Evolutionary conservation across 352 stramenopile species (phyloP).

Genomic region (Pelagophyceae sp.): DNA sequence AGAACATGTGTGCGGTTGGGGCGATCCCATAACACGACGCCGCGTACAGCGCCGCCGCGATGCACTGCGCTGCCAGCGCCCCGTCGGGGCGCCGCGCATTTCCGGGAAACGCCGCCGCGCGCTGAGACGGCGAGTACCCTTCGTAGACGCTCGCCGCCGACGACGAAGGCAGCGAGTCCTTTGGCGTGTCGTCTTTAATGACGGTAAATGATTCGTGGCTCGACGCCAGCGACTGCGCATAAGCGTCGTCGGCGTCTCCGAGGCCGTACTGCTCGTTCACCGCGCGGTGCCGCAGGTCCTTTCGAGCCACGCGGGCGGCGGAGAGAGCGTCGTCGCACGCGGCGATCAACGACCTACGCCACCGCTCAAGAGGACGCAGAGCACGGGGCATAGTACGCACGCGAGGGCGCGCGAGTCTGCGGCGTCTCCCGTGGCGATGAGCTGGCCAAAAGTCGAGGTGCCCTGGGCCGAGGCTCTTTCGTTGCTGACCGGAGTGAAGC

Average conservation of each 20-base stretch:
- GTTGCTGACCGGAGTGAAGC: neutral
- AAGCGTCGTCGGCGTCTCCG: neutral
- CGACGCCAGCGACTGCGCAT: neutral
- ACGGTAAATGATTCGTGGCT: too few species aligned
- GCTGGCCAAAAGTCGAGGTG: neutral
- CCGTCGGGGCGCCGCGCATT: neutral
- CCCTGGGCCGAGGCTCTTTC: neutral
- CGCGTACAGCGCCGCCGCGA: neutral
- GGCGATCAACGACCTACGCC: neutral
- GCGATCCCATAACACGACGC: neutral
- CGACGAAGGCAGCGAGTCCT: too few species aligned
- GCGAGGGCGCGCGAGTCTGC: constrained; percentile 1
- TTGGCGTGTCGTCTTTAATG: too few species aligned
- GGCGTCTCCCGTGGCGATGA: neutral
- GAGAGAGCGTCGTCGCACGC: neutral
- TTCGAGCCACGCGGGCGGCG: neutral
- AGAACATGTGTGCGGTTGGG: neutral
- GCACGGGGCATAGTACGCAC: too few species aligned
- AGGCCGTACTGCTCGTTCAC: neutral
- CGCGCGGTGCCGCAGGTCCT: neutral
- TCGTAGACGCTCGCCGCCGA: neutral
- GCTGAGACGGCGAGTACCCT: neutral
- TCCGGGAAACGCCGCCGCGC: neutral
- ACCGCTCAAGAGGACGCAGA: too few species aligned
- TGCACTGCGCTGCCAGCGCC: neutral